phyloP scores from a whole-genome alignment of 345 rosid species.

The Adansonia digitata region DNA sequence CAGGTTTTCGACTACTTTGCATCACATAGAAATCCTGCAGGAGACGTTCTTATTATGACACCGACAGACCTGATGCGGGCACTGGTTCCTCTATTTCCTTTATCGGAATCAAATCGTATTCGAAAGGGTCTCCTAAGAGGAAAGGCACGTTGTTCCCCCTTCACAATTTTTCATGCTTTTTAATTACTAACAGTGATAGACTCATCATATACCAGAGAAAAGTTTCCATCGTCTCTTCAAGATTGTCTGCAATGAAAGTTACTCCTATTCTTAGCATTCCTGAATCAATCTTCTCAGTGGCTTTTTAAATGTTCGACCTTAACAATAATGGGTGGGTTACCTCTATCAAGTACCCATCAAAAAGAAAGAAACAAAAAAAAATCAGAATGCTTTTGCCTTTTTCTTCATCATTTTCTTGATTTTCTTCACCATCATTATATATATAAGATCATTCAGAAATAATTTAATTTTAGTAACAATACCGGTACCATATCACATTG shows the following conservation, averaged over 20 bases:
- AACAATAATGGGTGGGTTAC: conserved; percentile 34
- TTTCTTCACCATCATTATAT: too few relatives aligned
- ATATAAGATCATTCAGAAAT: too few relatives aligned
- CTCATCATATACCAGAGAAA: conserved; percentile 64
- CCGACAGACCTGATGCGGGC: conserved; percentile 71
- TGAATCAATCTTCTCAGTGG: conserved; percentile 58
- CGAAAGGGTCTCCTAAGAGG: conserved; percentile 42
- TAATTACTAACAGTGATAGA: conserved; percentile 55
- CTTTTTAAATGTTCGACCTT: conserved; percentile 64
- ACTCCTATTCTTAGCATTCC: conserved; percentile 70
- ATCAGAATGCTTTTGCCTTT: too few relatives aligned
- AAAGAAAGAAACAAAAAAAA: too few relatives aligned
- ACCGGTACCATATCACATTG: too few relatives aligned
- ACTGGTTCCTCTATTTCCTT: conserved; percentile 71
- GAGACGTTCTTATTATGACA: conserved; percentile 57
- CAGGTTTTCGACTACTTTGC: conserved; percentile 70
- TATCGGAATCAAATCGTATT: conserved; percentile 46
- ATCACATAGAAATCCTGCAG: conserved; percentile 30
- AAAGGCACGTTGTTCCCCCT: conserved; percentile 45
- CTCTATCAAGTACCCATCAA: neutral
- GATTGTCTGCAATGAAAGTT: too few relatives aligned
- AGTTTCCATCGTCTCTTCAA: neutral
- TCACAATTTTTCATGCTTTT: conserved; percentile 70
- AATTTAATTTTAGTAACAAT: too few relatives aligned
- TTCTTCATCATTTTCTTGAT: too few relatives aligned